Percentiles rank a stretch among this genome's conserved stretches.
These are phyloP conservation scores for Metarhizium anisopliae DNA, from an alignment of 2,329 filamentous ascomycete species.

Conservation along the genomic window DNA sequence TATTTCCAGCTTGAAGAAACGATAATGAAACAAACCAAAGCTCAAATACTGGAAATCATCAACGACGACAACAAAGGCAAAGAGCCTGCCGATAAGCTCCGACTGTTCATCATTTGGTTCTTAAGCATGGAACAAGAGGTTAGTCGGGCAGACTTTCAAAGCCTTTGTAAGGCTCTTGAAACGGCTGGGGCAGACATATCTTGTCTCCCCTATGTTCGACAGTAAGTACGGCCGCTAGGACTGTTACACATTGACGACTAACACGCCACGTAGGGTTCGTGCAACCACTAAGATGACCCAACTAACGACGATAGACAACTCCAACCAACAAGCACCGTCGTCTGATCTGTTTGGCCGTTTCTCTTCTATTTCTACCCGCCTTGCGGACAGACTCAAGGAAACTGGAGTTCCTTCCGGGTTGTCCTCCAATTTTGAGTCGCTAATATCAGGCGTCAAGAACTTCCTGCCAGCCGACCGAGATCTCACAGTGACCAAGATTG, in stretches of 20 bases:
- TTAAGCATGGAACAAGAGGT: conserved; percentile 88
- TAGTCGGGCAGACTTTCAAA: conserved; percentile 69
- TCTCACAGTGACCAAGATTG: conserved; percentile 93
- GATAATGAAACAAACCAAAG: conserved; percentile 82
- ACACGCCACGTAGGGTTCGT: conserved; percentile 52
- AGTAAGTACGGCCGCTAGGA: conserved; percentile 41
- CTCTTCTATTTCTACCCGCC: conserved; percentile 79
- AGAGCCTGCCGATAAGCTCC: conserved; percentile 78
- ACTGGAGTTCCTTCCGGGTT: conserved; percentile 63
- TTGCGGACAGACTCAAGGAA: conserved; percentile 91
- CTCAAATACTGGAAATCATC: conserved; percentile 80
- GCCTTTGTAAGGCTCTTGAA: conserved; percentile 77
- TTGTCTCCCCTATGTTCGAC: conserved; percentile 76
- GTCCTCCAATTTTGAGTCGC: conserved; percentile 78
- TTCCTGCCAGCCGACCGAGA: conserved; percentile 95
- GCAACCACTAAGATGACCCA: conserved; percentile 98
- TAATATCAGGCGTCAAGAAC: conserved; percentile 95
- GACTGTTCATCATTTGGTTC: conserved; percentile 95
- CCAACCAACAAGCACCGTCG: conserved; percentile 50
- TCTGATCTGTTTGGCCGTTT: conserved; percentile 88
- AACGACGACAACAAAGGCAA: conserved; percentile 74
- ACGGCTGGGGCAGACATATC: conserved; percentile 67
- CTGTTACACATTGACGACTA: conserved; percentile 17
- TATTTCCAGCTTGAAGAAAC: conserved; percentile 94
- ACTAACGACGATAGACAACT: conserved; percentile 73